Evolutionary conservation across 192 early-diverging fungal genomes (phyloP).

Genomic region (Cladochytrium replicatum): DNA sequence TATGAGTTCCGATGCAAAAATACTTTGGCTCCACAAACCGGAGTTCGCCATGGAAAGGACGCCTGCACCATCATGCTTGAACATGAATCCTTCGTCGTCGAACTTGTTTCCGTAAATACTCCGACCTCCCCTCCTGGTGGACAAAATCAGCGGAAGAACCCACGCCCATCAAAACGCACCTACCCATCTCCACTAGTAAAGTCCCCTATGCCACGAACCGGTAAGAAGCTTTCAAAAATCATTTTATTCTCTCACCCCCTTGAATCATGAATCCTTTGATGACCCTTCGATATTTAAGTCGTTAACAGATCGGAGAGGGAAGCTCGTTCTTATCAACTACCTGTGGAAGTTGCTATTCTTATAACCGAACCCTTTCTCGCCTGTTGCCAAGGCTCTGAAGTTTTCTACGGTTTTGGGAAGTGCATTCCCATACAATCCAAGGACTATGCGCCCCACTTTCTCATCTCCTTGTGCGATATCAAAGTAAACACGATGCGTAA

Average conservation of each 20-base stretch:
- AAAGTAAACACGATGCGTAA: slow-evolving; percentile 65
- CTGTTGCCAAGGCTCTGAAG: slow-evolving; percentile 96
- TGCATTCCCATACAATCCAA: slow-evolving; percentile 65
- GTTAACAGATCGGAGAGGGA: too few species aligned
- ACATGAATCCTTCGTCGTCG: slow-evolving; percentile 39
- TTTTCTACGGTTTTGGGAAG: slow-evolving; percentile 50
- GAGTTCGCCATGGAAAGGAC: slow-evolving; percentile 39
- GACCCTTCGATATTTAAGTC: too few species aligned
- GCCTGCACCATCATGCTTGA: slow-evolving; percentile 28
- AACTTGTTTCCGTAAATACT: slow-evolving; percentile 51
- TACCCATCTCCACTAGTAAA: slow-evolving; percentile 48
- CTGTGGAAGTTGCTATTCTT: slow-evolving; percentile 45
- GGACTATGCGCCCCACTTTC: slow-evolving; percentile 49
- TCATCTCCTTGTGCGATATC: slow-evolving; percentile 74
- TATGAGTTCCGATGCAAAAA: too few species aligned
- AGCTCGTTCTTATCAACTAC: too few species aligned
- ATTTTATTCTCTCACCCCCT: too few species aligned
- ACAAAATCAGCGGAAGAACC: too few species aligned
- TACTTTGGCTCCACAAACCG: too few species aligned
- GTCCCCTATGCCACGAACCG: too few species aligned
- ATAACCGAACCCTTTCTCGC: slow-evolving; percentile 52
- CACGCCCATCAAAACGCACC: too few species aligned
- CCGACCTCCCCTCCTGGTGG: slow-evolving; percentile 72
- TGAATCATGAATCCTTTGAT: slow-evolving; percentile 66
- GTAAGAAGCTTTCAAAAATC: too few species aligned